Evolutionary conservation across 768 basidiomycete species (phyloP).

Genomic region (Gloeophyllum trabeum): DNA sequence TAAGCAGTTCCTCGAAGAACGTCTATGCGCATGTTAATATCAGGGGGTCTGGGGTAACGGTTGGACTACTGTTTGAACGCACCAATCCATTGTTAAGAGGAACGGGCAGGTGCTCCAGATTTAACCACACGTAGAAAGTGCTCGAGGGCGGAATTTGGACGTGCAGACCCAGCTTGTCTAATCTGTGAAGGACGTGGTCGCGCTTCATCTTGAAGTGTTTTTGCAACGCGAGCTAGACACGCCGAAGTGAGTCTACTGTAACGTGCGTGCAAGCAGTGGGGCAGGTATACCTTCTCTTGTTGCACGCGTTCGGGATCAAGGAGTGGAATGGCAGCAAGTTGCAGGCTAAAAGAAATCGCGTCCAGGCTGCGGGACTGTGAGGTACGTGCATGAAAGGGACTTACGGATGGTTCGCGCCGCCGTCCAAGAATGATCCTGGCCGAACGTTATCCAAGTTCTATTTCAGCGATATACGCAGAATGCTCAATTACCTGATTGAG

Average conservation of each 20-base stretch:
- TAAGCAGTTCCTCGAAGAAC: conserved; percentile 91
- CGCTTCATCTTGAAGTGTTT: conserved; percentile 87
- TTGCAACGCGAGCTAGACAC: conserved; percentile 62
- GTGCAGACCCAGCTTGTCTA: conserved; percentile 66
- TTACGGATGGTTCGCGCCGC: conserved; percentile 89
- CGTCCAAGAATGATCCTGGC: conserved; percentile 80
- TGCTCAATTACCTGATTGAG: conserved; percentile 58
- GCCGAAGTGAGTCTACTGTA: conserved; percentile 1
- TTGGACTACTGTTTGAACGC: conserved; percentile 14
- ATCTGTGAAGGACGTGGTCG: conserved; percentile 78
- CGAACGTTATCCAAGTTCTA: not conserved
- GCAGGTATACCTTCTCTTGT: conserved; percentile 45
- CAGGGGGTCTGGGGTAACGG: not conserved
- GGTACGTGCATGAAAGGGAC: conserved; percentile 14
- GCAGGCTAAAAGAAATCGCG: conserved; percentile 38
- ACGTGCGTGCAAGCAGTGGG: too few relatives aligned
- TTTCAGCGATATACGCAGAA: not conserved
- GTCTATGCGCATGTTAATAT: conserved; percentile 33
- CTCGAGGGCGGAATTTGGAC: conserved; percentile 66
- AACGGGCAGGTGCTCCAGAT: conserved; percentile 64
- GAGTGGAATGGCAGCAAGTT: conserved; percentile 80
- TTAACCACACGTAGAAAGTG: conserved; percentile 95
- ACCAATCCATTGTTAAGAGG: conserved; percentile 87
- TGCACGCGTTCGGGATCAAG: conserved; percentile 61
- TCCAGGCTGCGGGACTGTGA: not conserved